Percentiles rank a stretch among this genome's conserved stretches.
phyloP scores from a whole-genome alignment of 73 alveolate species.

The Paramecium octaurelia region DNA sequence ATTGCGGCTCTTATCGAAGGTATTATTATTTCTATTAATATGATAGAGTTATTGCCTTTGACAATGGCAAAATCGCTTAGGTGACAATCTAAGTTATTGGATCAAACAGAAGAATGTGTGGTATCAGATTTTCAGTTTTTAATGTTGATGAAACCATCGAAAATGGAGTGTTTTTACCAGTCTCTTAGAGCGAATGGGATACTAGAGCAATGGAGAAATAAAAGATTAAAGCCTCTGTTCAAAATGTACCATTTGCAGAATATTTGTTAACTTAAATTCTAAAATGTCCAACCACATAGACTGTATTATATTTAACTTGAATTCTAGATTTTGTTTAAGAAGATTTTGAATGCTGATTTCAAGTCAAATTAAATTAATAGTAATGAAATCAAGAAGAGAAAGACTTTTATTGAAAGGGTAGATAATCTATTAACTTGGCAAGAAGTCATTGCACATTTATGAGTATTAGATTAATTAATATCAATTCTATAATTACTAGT shows the following conservation, averaged over 20 bases:
- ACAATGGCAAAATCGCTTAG: constrained; percentile 1
- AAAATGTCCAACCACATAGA: neutral
- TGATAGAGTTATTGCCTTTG: neutral
- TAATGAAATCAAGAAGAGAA: neutral
- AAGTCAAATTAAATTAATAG: neutral
- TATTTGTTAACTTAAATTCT: constrained; percentile 13
- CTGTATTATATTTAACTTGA: neutral
- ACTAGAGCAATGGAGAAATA: neutral
- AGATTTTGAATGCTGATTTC: constrained; percentile 7
- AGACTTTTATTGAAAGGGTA: constrained; percentile 19
- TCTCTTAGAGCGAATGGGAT: constrained; percentile 30
- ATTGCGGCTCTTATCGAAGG: constrained; percentile 43
- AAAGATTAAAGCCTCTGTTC: constrained; percentile 18
- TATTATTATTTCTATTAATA: neutral
- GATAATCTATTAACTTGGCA: constrained; percentile 41
- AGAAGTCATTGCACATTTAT: constrained; percentile 5
- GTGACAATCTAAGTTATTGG: constrained; percentile 24
- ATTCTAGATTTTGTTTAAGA: neutral
- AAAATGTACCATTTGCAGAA: constrained; percentile 41
- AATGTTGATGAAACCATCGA: neutral
- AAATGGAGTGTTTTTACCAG: constrained; percentile 31
- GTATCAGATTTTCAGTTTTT: constrained; percentile 1
- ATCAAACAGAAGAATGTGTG: constrained; percentile 45
- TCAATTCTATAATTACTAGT: neutral
- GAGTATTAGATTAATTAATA: neutral